These are phyloP conservation scores for Sordariomycetes sp. DNA, from an alignment of 2,329 filamentous ascomycete species.

Conservation along the genomic window DNA sequence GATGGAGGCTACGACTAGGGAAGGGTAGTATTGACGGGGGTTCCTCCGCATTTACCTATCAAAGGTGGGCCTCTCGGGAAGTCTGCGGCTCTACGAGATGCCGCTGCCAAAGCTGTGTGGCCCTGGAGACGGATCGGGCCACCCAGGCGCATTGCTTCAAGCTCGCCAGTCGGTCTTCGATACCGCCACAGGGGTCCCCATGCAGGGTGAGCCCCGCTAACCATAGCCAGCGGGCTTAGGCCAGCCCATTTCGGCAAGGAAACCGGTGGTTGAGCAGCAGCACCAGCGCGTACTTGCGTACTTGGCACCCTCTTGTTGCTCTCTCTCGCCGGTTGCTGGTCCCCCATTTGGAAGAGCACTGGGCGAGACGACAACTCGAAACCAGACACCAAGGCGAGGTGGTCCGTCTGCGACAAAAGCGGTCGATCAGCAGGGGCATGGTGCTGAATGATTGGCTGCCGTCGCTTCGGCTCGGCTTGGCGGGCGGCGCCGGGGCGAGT, in stretches of 20 bases:
- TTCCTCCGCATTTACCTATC: background rate
- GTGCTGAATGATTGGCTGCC: background rate
- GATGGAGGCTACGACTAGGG: background rate
- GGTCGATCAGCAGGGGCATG: background rate
- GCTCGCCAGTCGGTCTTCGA: background rate
- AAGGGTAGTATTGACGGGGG: background rate
- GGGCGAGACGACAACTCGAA: background rate
- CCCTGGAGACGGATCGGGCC: background rate
- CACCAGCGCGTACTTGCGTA: background rate
- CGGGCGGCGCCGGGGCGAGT: background rate
- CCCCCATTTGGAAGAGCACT: no score
- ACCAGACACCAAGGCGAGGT: background rate
- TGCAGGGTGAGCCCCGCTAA: background rate
- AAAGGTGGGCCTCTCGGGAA: background rate
- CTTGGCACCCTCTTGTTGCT: background rate
- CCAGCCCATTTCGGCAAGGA: background rate
- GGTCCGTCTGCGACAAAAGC: background rate
- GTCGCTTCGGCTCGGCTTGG: background rate
- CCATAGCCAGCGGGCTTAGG: background rate
- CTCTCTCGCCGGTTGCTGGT: background rate
- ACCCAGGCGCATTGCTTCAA: background rate
- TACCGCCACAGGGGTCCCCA: background rate
- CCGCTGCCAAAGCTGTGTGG: no score
- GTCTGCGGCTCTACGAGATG: background rate
- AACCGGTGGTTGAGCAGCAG: background rate